Percentiles rank a stretch among this genome's conserved stretches.
These are phyloP conservation scores for Heracleum sosnowskyi DNA, from an alignment of 129 eudicot species.

Conservation along the genomic window DNA sequence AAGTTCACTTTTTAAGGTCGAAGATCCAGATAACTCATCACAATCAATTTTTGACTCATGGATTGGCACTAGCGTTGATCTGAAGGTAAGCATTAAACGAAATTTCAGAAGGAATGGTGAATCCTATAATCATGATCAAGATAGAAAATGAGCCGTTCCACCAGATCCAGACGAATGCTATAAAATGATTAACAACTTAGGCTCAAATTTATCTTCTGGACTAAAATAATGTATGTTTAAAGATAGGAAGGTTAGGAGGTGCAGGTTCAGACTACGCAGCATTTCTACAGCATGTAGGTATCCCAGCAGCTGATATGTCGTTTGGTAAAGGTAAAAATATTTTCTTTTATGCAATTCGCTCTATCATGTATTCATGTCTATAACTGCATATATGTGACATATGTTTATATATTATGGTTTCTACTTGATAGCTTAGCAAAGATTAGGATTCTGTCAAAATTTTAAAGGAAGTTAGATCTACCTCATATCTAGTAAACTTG, in stretches of 20 bases:
- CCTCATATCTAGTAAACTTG: background rate
- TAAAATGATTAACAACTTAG: background rate
- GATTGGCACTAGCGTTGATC: slow-evolving; percentile 32
- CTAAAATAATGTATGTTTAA: slow-evolving; percentile 19
- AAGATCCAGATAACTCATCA: slow-evolving; percentile 84
- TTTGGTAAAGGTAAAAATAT: slow-evolving; percentile 44
- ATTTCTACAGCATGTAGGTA: slow-evolving; percentile 77
- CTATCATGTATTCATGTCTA: background rate
- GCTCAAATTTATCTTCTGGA: background rate
- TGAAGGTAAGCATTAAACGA: slow-evolving; percentile 31
- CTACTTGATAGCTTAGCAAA: background rate
- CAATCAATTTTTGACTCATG: slow-evolving; percentile 69
- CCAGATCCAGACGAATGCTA: background rate
- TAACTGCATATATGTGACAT: background rate
- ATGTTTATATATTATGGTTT: background rate
- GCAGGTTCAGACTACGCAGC: slow-evolving; percentile 80
- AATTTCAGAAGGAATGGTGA: background rate
- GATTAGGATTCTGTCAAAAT: background rate
- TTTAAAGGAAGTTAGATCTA: background rate
- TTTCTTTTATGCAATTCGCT: background rate
- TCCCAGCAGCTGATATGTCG: slow-evolving; percentile 61
- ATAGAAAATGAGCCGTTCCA: background rate
- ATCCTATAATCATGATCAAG: slow-evolving; percentile 7
- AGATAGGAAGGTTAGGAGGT: slow-evolving; percentile 78
- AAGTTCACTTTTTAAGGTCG: slow-evolving; percentile 38